phyloP scores from a whole-genome alignment of 495 filamentous ascomycete species.

The Halenospora varia region DNA sequence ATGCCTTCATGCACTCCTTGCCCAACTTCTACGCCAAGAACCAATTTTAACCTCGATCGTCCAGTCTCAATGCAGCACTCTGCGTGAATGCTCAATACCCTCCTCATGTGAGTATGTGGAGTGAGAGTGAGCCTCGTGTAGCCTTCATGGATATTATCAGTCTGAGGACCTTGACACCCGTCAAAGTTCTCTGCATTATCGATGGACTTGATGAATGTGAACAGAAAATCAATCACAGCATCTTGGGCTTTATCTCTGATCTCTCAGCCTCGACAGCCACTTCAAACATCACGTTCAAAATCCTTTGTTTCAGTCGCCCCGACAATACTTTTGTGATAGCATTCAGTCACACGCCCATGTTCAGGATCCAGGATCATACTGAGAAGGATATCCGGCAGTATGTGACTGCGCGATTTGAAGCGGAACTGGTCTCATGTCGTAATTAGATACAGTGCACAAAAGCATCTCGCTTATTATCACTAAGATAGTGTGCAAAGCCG shows the following conservation, averaged over 20 bases:
- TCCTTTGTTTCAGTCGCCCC: not conserved
- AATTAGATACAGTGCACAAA: too few relatives aligned
- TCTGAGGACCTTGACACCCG: not conserved
- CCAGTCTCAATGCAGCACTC: not conserved
- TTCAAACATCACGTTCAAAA: not conserved
- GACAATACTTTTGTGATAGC: not conserved
- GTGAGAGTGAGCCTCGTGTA: not conserved
- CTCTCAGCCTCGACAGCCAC: not conserved
- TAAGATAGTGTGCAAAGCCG: too few relatives aligned
- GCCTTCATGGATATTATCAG: not conserved
- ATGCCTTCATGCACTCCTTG: not conserved
- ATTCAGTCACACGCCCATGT: not conserved
- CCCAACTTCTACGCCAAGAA: not conserved
- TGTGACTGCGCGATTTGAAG: not conserved
- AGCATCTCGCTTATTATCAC: too few relatives aligned
- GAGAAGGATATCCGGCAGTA: not conserved
- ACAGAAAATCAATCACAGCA: not conserved
- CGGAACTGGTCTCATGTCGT: too few relatives aligned
- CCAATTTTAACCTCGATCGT: not conserved
- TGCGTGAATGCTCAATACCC: not conserved
- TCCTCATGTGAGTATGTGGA: not conserved
- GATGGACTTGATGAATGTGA: not conserved
- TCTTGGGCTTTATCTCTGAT: not conserved
- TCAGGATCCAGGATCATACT: not conserved
- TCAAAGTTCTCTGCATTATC: not conserved